These are phyloP conservation scores for Puccinia hordei DNA, from an alignment of 1,284 basidiomycete genomes.

Conservation along the genomic window DNA sequence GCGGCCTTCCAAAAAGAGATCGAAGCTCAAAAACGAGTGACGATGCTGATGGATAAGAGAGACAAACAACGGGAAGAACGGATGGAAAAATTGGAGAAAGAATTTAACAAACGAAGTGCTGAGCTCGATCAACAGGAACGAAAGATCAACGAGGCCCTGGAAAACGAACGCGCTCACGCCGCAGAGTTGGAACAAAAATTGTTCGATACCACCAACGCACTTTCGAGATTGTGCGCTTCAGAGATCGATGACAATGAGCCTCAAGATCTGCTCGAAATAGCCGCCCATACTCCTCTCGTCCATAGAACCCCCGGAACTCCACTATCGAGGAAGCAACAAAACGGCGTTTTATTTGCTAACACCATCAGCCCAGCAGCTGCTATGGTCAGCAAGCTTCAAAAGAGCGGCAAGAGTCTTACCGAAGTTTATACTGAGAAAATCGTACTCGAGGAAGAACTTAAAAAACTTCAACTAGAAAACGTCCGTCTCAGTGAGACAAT, in stretches of 20 bases:
- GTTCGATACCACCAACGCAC: constrained; percentile 65
- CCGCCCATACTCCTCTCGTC: constrained; percentile 35
- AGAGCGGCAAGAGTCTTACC: constrained; percentile 77
- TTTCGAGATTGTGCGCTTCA: constrained; percentile 65
- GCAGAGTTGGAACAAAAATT: constrained; percentile 61
- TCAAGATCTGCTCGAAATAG: constrained; percentile 32
- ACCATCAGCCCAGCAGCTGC: constrained; percentile 70
- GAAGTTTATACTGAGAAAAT: constrained; percentile 87
- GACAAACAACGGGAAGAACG: constrained; percentile 76
- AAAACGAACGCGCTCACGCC: constrained; percentile 62
- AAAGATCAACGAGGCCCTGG: constrained; percentile 68
- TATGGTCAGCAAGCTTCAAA: constrained; percentile 75
- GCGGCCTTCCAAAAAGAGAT: constrained; percentile 75
- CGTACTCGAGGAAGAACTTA: constrained; percentile 77
- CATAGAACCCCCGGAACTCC: constrained; percentile 48
- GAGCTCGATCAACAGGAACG: constrained; percentile 71
- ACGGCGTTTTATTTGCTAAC: constrained; percentile 16
- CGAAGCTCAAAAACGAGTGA: constrained; percentile 70
- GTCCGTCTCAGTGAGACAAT: constrained; percentile 76
- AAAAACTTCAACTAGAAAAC: constrained; percentile 74
- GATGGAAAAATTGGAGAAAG: constrained; percentile 73
- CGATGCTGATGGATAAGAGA: constrained; percentile 77
- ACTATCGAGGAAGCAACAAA: constrained; percentile 8
- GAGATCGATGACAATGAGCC: constrained; percentile 22
- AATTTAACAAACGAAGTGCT: constrained; percentile 73